Percentiles rank a stretch among this genome's conserved stretches.
phyloP scores from a whole-genome alignment of 768 basidiomycete genomes.

The Dentipellis fragilis region DNA sequence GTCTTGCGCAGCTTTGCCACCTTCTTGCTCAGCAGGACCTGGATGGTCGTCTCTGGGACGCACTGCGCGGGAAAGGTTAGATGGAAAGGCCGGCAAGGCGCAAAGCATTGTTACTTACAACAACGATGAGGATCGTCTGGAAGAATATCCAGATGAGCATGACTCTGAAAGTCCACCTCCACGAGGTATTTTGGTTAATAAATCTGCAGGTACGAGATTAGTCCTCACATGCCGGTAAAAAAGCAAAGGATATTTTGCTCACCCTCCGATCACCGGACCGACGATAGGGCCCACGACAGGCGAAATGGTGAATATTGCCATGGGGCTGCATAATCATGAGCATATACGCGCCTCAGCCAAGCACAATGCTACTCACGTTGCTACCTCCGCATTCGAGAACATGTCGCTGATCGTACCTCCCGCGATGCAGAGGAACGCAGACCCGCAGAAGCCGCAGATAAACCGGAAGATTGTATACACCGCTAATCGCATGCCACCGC shows the following conservation, averaged over 20 bases:
- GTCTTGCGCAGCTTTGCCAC: slow-evolving; percentile 46
- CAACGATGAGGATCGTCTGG: slow-evolving; percentile 39
- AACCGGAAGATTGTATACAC: slow-evolving; percentile 56
- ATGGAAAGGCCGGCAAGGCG: not conserved
- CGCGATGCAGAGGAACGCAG: slow-evolving; percentile 52
- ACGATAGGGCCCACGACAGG: slow-evolving; percentile 51
- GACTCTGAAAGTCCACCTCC: slow-evolving; percentile 75
- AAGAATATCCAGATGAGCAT: slow-evolving; percentile 58
- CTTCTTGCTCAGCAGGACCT: slow-evolving; percentile 51
- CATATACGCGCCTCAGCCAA: not conserved
- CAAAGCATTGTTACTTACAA: slow-evolving; percentile 26
- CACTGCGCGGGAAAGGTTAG: slow-evolving; percentile 25
- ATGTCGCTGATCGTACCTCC: slow-evolving; percentile 53
- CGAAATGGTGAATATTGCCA: slow-evolving; percentile 43
- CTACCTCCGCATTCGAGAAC: slow-evolving; percentile 45
- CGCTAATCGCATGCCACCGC: slow-evolving; percentile 21
- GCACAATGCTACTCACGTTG: slow-evolving; percentile 32
- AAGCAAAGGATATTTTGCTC: slow-evolving; percentile 13
- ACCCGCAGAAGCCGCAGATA: slow-evolving; percentile 42
- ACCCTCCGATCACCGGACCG: slow-evolving; percentile 53
- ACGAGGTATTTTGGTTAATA: slow-evolving; percentile 35
- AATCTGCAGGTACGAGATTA: not conserved
- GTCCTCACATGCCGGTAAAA: not conserved
- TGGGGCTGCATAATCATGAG: slow-evolving; percentile 27
- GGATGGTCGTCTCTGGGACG: slow-evolving; percentile 65